phyloP scores from a whole-genome alignment of 2,329 filamentous ascomycete species.

The Ophiostoma ips region DNA sequence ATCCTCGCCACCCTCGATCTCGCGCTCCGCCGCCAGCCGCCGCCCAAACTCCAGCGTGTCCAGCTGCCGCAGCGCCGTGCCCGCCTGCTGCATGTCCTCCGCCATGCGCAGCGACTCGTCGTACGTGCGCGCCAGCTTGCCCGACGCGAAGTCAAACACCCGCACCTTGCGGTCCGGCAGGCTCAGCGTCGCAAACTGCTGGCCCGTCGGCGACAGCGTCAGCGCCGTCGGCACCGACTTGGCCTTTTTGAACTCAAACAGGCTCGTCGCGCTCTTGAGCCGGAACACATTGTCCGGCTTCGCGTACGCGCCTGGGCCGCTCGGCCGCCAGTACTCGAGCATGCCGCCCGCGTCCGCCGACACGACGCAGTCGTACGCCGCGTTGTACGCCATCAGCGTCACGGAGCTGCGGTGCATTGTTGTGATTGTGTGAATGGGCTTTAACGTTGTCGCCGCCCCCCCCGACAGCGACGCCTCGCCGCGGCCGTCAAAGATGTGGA shows the following conservation, averaged over 20 bases:
- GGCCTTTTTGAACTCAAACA: constrained; percentile 95
- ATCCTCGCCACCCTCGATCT: constrained; percentile 51
- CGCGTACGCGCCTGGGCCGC: constrained; percentile 51
- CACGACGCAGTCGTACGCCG: constrained; percentile 75
- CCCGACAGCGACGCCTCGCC: constrained; percentile 49
- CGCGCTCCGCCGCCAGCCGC: constrained; percentile 70
- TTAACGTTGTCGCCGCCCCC: constrained; percentile 13
- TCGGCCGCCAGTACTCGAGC: constrained; percentile 91
- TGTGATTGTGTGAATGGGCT: constrained; percentile 63
- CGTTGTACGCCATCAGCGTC: constrained; percentile 78
- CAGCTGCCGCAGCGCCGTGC: constrained; percentile 64
- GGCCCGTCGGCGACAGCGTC: constrained; percentile 72
- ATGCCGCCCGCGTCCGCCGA: constrained; percentile 84
- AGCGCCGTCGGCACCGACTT: constrained; percentile 74
- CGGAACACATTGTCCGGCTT: constrained; percentile 87
- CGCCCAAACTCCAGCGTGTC: constrained; percentile 89
- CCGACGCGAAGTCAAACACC: constrained; percentile 82
- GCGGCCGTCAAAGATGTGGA: constrained; percentile 78
- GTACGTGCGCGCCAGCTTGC: constrained; percentile 80
- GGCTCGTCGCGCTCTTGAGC: constrained; percentile 82
- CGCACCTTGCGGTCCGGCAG: constrained; percentile 88
- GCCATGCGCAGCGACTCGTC: constrained; percentile 85
- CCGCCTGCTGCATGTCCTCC: constrained; percentile 92
- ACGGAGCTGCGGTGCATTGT: constrained; percentile 73
- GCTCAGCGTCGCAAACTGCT: constrained; percentile 78